Conservation (phyloP, 2,329 filamentous ascomycete genomes). For the Pseudopyricularia cyperi region DNA sequence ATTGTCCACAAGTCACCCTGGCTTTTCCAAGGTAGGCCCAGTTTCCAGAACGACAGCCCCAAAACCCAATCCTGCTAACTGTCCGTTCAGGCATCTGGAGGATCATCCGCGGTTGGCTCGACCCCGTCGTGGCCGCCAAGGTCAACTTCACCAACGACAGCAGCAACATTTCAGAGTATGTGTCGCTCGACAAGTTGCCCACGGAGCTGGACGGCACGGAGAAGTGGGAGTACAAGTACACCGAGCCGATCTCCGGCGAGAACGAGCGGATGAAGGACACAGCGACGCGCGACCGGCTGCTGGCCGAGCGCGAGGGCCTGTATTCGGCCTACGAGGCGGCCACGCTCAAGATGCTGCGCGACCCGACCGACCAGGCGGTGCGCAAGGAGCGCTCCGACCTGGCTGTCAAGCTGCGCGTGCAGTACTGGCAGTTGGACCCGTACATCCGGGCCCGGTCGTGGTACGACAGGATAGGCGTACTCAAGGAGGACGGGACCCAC, state of each 20-base stretch:
- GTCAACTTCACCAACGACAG: slow-evolving; percentile 82
- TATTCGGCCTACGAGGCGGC: slow-evolving; percentile 60
- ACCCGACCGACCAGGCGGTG: slow-evolving; percentile 30
- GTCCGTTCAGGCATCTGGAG: slow-evolving; percentile 66
- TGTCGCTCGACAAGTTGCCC: slow-evolving; percentile 56
- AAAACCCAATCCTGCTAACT: not conserved
- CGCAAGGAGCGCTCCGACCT: slow-evolving; percentile 47
- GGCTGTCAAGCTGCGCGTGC: slow-evolving; percentile 49
- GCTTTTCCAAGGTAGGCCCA: slow-evolving; percentile 71
- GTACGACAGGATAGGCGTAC: slow-evolving; percentile 70
- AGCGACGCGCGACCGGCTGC: slow-evolving; percentile 47
- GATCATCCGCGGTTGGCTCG: slow-evolving; percentile 90
- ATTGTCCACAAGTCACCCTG: slow-evolving; percentile 94
- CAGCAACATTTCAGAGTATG: slow-evolving; percentile 66
- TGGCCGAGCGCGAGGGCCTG: slow-evolving; percentile 50
- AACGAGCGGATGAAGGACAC: slow-evolving; percentile 61
- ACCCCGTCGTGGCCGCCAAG: slow-evolving; percentile 89
- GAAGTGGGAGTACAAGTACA: slow-evolving; percentile 70
- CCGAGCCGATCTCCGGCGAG: slow-evolving; percentile 64
- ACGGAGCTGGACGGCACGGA: slow-evolving; percentile 81
- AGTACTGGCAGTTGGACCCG: slow-evolving; percentile 85
- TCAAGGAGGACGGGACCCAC: slow-evolving; percentile 53
- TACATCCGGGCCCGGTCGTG: slow-evolving; percentile 71
- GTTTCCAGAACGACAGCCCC: too few relatives aligned
- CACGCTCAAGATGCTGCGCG: slow-evolving; percentile 62